A percentile compares a stretch with the other conserved stretches of the same genome.
Evolutionary conservation across 2,329 filamentous ascomycete genomes (phyloP).

Genomic region (Hypoxylon sp.): DNA sequence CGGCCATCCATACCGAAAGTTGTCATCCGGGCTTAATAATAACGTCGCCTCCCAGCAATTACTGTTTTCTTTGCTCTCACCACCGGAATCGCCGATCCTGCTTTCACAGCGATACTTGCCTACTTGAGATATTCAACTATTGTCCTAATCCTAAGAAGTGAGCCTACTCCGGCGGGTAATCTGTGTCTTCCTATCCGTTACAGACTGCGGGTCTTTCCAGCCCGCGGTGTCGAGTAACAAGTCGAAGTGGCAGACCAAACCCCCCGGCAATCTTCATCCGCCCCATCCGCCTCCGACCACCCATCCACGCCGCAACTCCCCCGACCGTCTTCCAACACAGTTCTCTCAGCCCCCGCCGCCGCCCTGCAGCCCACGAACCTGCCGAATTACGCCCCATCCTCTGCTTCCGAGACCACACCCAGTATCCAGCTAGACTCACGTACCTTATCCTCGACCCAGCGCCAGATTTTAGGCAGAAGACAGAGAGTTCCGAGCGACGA

Average conservation of each 20-base stretch:
- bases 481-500: conserved; percentile 57
- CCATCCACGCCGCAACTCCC: conserved; percentile 65
- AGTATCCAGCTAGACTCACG: conserved; percentile 14
- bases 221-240: conserved; percentile 53
- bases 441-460: conserved; percentile 28
- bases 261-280: conserved; percentile 59
- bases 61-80: conserved; percentile 18
- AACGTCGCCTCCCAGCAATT: conserved; percentile 25
- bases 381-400: conserved; percentile 37
- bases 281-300: conserved; percentile 74
- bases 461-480: conserved; percentile 64
- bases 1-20: conserved; percentile 31
- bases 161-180: conserved; percentile 21
- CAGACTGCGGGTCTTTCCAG: conserved; percentile 50
- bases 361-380: conserved; percentile 23
- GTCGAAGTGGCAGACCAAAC: conserved; percentile 79
- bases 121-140: conserved; percentile 9
- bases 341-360: conserved; percentile 52
- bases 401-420: conserved; percentile 26
- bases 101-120: conserved; percentile 13
- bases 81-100: conserved; percentile 9
- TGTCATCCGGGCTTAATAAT: conserved; percentile 34
- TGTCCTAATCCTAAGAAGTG: not conserved
- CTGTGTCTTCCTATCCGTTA: conserved; percentile 24
- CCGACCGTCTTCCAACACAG: conserved; percentile 57